A percentile compares a stretch with the other conserved stretches of the same genome.
These are phyloP conservation scores for Lodderomyces margitis DNA, from an alignment of 1,139 yeast species.

Conservation along the genomic window DNA sequence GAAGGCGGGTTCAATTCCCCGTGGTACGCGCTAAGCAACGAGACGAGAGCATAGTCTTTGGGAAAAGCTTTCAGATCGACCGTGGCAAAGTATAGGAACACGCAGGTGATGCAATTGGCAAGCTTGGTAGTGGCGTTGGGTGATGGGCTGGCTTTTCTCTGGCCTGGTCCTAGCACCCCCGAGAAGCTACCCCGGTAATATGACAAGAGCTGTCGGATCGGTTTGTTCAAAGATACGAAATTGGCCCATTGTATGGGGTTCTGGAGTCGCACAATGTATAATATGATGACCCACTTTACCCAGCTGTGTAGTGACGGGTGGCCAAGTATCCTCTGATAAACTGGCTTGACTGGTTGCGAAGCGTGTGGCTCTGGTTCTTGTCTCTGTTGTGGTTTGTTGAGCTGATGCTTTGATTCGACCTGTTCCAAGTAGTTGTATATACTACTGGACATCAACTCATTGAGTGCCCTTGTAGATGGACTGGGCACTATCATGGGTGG, in stretches of 20 bases:
- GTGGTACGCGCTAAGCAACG: conserved; percentile 33
- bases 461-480: not conserved
- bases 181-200: conserved; percentile 5
- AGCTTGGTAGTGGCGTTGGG: conserved; percentile 14
- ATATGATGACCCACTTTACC: conserved; percentile 30
- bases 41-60: conserved; percentile 40
- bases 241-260: conserved; percentile 32
- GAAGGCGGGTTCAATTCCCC: conserved; percentile 38
- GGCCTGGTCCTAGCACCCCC: conserved; percentile 1
- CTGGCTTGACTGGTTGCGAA: not conserved
- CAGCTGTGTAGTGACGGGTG: conserved; percentile 19
- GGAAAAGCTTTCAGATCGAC: conserved; percentile 30
- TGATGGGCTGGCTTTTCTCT: not conserved
- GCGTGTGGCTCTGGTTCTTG: not conserved
- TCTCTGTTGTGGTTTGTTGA: not conserved
- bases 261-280: conserved; percentile 25
- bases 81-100: conserved; percentile 32
- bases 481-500: not conserved
- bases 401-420: not conserved
- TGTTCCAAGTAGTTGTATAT: conserved; percentile 5
- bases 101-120: conserved; percentile 29
- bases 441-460: conserved; percentile 6
- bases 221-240: conserved; percentile 35
- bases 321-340: not conserved
- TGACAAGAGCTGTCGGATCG: conserved; percentile 18